Evolutionary conservation across 331 rosid genomes (phyloP).

Genomic region (Quercus lobata): DNA sequence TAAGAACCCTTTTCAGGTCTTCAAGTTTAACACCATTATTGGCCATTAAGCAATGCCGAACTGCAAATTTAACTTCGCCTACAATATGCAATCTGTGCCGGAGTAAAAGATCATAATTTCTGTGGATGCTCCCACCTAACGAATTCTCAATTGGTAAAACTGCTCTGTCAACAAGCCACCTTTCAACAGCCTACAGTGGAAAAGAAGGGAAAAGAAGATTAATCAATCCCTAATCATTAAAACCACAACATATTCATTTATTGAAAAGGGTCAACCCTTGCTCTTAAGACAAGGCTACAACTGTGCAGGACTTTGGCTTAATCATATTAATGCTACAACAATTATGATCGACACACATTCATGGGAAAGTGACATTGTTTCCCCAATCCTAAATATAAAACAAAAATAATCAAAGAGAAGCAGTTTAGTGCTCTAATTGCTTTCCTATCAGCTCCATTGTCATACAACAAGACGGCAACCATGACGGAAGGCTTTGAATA

Average conservation of each 20-base stretch:
- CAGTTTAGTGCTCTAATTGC: no score
- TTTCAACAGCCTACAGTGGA: constrained; percentile 68
- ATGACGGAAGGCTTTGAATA: no score
- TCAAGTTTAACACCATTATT: constrained; percentile 72
- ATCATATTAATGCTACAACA: not conserved
- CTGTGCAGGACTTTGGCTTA: not conserved
- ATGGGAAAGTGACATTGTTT: no score
- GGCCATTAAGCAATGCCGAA: constrained; percentile 87
- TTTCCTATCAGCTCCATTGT: no score
- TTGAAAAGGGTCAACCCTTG: not conserved
- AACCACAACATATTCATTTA: not conserved
- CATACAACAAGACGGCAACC: no score
- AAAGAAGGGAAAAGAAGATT: constrained; percentile 1
- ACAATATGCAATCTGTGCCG: constrained; percentile 90
- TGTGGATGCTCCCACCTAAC: constrained; percentile 95
- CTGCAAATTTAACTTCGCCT: constrained; percentile 93
- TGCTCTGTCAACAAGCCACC: constrained; percentile 97
- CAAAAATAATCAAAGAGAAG: no score
- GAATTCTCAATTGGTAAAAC: constrained; percentile 98
- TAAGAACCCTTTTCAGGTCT: constrained; percentile 76
- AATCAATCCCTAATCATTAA: not conserved
- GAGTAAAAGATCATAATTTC: constrained; percentile 93
- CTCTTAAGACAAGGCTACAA: not conserved
- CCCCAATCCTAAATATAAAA: no score
- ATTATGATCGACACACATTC: no score